Evolutionary conservation across 768 basidiomycete species (phyloP).

Genomic region (Bullera alba): DNA sequence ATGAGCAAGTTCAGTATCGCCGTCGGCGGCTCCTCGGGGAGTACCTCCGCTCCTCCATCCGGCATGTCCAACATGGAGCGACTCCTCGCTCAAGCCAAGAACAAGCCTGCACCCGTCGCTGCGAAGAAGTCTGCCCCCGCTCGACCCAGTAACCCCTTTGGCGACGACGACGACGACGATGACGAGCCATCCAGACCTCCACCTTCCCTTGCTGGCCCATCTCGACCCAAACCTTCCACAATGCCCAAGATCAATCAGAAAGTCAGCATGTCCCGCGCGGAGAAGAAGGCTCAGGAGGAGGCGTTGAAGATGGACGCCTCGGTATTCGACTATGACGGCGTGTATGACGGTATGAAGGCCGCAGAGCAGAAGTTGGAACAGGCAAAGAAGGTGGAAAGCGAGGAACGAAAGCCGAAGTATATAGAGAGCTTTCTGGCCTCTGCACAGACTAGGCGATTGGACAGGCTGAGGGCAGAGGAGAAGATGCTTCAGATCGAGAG

Average conservation of each 20-base stretch:
- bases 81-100: constrained; percentile 29
- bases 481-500: constrained; percentile 94
- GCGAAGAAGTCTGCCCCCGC: constrained; percentile 18
- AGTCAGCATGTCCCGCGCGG: constrained; percentile 23
- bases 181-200: constrained; percentile 10
- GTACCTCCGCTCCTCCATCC: background rate
- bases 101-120: constrained; percentile 47
- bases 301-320: constrained; percentile 72
- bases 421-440: constrained; percentile 69
- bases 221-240: background rate
- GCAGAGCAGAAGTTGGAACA: constrained; percentile 68
- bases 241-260: background rate
- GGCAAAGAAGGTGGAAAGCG: constrained; percentile 66
- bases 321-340: constrained; percentile 91
- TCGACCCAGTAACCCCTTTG: background rate
- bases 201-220: background rate
- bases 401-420: constrained; percentile 90
- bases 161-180: constrained; percentile 49
- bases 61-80: constrained; percentile 30
- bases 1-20: constrained; percentile 94
- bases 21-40: constrained; percentile 47
- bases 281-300: constrained; percentile 54
- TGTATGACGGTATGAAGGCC: constrained; percentile 92
- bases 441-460: constrained; percentile 79
- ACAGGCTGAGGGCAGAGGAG: constrained; percentile 88